phyloP scores from a whole-genome alignment of 208 protist genomes.

The Crithidia brevicula region DNA sequence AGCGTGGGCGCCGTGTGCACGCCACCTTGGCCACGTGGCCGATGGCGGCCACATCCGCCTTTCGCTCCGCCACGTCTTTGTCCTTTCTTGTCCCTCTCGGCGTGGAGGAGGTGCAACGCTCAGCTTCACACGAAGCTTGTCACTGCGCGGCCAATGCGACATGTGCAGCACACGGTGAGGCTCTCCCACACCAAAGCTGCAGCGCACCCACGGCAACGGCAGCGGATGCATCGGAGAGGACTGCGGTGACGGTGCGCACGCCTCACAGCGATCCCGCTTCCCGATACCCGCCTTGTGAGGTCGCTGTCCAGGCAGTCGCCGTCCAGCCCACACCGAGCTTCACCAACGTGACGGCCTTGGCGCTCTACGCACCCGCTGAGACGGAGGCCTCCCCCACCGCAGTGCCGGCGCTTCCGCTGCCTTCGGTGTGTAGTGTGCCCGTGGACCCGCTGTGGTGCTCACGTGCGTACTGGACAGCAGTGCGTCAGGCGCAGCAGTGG shows the following conservation, averaged over 20 bases:
- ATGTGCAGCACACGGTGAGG: too few relatives aligned
- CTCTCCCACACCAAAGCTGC: too few relatives aligned
- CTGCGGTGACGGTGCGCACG: too few relatives aligned
- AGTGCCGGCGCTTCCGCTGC: conserved; percentile 3
- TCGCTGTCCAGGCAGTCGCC: conserved; percentile 3
- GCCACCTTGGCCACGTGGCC: not conserved
- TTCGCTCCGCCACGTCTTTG: not conserved
- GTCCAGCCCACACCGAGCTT: conserved; percentile 12
- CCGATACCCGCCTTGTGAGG: too few relatives aligned
- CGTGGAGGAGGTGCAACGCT: not conserved
- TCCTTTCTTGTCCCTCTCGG: not conserved
- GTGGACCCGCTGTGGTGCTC: conserved; percentile 21
- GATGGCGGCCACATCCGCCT: too few relatives aligned
- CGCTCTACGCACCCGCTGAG: conserved; percentile 16
- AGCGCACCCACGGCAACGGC: too few relatives aligned
- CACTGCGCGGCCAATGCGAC: too few relatives aligned
- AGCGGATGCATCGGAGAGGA: too few relatives aligned
- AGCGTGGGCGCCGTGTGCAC: not conserved
- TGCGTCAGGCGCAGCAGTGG: conserved; percentile 39
- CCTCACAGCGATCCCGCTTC: not conserved
- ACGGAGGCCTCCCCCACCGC: not conserved
- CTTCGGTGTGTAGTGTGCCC: not conserved
- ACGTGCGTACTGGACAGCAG: conserved; percentile 50
- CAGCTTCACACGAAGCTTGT: too few relatives aligned
- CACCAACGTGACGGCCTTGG: conserved; percentile 21